A percentile compares a stretch with the other conserved stretches of the same genome.
Evolutionary conservation across 805 yeast genomes (phyloP).

Genomic region (Debaryomyces hansenii): DNA sequence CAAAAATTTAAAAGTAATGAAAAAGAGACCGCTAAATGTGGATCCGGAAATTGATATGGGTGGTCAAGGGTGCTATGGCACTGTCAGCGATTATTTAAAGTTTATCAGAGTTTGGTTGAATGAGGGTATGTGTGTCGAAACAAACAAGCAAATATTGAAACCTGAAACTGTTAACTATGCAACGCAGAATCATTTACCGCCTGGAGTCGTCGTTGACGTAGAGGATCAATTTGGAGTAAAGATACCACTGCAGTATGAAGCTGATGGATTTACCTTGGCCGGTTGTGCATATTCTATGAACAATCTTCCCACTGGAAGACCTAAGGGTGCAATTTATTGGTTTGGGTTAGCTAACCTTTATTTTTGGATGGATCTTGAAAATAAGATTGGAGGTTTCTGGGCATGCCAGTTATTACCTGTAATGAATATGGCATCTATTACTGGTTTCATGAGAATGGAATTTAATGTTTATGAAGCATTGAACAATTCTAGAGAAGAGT

Average conservation of each 20-base stretch:
- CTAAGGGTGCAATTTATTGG: constrained; percentile 37
- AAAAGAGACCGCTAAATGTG: constrained; percentile 10
- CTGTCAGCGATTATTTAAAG: constrained; percentile 36
- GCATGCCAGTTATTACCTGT: constrained; percentile 39
- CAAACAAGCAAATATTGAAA: constrained; percentile 27
- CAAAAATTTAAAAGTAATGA: constrained; percentile 11
- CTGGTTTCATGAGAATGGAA: constrained; percentile 23
- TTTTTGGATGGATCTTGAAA: constrained; percentile 41
- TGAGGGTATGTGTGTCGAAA: constrained; percentile 38
- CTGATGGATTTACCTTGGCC: constrained; percentile 35
- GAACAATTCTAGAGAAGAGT: constrained; percentile 5
- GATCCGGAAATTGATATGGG: constrained; percentile 38
- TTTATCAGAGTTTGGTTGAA: constrained; percentile 42
- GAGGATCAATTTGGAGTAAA: constrained; percentile 12
- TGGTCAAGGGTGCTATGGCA: constrained; percentile 43
- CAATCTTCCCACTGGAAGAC: constrained; percentile 33
- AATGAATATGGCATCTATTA: constrained; percentile 23
- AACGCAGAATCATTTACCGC: constrained; percentile 31
- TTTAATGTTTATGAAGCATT: constrained; percentile 22
- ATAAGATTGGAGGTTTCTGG: constrained; percentile 39
- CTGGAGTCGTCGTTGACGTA: constrained; percentile 18
- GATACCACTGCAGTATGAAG: constrained; percentile 10
- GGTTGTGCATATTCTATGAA: constrained; percentile 31
- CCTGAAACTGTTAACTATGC: constrained; percentile 32
- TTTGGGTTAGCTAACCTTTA: constrained; percentile 39